These are phyloP conservation scores for Leptodontidium sp. DNA, from an alignment of 2,329 filamentous ascomycete genomes.

Conservation along the genomic window DNA sequence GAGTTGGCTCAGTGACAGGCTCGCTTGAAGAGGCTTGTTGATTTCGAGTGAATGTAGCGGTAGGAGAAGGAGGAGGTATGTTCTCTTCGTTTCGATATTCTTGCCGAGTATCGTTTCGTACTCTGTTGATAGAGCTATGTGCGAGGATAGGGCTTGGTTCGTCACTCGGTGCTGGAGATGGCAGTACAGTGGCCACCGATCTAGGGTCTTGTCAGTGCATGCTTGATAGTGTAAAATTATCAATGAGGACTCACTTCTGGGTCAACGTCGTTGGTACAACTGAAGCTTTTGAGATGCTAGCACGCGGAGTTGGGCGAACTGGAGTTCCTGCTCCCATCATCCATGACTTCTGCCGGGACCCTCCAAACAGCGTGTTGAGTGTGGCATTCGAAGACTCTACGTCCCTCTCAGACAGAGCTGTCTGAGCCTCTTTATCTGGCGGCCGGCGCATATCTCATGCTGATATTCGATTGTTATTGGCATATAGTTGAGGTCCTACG, in stretches of 20 bases:
- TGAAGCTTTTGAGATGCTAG: constrained; percentile 34
- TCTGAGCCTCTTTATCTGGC: constrained; percentile 43
- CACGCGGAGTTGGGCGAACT: constrained; percentile 44
- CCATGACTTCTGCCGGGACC: constrained; percentile 46
- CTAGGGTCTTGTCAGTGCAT: constrained; percentile 29
- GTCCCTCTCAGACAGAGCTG: constrained; percentile 41
- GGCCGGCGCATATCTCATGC: constrained; percentile 45
- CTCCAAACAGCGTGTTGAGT: constrained; percentile 47
- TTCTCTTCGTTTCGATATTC: constrained; percentile 18
- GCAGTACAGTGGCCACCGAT: constrained; percentile 25
- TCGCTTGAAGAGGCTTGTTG: constrained; percentile 18
- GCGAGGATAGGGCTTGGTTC: constrained; percentile 58
- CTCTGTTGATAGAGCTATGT: constrained; percentile 47
- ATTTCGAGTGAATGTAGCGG: background rate
- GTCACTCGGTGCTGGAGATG: constrained; percentile 69
- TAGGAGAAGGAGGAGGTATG: constrained; percentile 7
- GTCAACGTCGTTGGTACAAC: constrained; percentile 25
- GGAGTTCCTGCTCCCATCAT: constrained; percentile 42
- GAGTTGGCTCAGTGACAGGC: constrained; percentile 6
- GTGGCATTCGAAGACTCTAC: constrained; percentile 48
- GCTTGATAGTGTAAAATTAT: background rate
- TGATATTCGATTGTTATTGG: constrained; percentile 31
- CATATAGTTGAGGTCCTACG: constrained; percentile 23
- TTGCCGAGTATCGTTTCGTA: constrained; percentile 24
- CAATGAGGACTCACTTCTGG: constrained; percentile 34